Evolutionary conservation across 371 early-diverging fungal species (phyloP).

Genomic region (Paraphysoderma sedebokerense): DNA sequence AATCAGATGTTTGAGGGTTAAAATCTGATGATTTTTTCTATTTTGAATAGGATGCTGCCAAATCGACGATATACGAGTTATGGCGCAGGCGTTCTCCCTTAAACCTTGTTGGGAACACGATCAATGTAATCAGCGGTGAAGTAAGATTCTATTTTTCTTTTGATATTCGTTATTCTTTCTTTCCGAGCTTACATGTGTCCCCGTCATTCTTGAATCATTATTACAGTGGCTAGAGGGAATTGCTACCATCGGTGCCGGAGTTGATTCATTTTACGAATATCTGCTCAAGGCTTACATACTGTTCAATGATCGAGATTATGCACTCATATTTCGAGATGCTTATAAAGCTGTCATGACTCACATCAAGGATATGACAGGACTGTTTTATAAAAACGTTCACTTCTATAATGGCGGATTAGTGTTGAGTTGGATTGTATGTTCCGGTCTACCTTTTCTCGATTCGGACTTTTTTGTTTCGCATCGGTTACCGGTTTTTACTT

Average conservation of each 20-base stretch:
- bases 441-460: too few relatives aligned
- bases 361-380: constrained; percentile 49
- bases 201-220: neutral
- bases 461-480: too few relatives aligned
- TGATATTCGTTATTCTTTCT: neutral
- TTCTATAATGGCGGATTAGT: constrained; percentile 46
- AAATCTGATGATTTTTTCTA: neutral
- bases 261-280: constrained; percentile 89
- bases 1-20: neutral
- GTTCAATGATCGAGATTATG: constrained; percentile 61
- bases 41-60: constrained; percentile 37
- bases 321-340: constrained; percentile 60
- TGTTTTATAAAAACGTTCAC: constrained; percentile 69
- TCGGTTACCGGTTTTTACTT: too few relatives aligned
- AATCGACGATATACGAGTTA: constrained; percentile 42
- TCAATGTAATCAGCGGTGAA: constrained; percentile 47
- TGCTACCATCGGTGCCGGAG: constrained; percentile 64
- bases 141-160: neutral
- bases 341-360: constrained; percentile 48
- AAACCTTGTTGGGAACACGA: constrained; percentile 68
- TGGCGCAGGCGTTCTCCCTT: constrained; percentile 59
- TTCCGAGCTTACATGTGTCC: too few relatives aligned
- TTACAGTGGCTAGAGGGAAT: constrained; percentile 17
- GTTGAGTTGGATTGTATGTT: constrained; percentile 71
- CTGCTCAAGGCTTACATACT: constrained; percentile 71